A percentile compares a stretch with the other conserved stretches of the same genome.
phyloP scores from a whole-genome alignment of 306 rosid species.

The Quercus dentata region DNA sequence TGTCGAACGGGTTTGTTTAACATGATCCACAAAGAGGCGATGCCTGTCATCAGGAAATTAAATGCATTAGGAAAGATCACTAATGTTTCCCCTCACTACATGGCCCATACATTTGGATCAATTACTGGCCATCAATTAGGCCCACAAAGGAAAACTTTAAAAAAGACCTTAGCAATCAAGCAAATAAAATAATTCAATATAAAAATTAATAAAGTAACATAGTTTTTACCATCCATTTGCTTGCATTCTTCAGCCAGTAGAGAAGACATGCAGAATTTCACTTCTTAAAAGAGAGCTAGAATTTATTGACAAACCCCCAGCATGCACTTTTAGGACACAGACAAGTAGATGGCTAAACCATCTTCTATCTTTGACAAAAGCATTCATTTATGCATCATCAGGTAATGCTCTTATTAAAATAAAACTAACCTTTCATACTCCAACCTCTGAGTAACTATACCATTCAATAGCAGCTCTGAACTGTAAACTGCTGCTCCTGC shows the following conservation, averaged over 20 bases:
- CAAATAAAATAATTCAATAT: neutral
- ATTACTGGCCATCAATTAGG: neutral
- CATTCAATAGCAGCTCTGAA: constrained; percentile 87
- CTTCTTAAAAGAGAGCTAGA: neutral
- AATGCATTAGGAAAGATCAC: constrained; percentile 23
- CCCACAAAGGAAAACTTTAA: neutral
- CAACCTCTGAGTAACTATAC: constrained; percentile 90
- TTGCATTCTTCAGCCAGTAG: neutral
- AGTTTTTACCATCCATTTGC: neutral
- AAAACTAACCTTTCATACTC: constrained; percentile 70
- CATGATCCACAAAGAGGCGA: constrained; percentile 59
- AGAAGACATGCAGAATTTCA: neutral
- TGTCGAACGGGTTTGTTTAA: constrained; percentile 86
- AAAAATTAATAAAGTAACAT: neutral
- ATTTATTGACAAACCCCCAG: neutral
- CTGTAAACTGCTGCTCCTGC: constrained; percentile 79
- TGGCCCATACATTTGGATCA: neutral
- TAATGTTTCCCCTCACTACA: neutral
- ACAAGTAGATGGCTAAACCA: neutral
- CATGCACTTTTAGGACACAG: neutral
- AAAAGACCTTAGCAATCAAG: neutral
- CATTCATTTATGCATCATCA: neutral
- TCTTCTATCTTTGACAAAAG: neutral
- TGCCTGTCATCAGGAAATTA: constrained; percentile 48
- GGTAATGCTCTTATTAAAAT: constrained; percentile 3